Conservation (phyloP, 352 stramenopile species). For the Pythium periplocum region DNA sequence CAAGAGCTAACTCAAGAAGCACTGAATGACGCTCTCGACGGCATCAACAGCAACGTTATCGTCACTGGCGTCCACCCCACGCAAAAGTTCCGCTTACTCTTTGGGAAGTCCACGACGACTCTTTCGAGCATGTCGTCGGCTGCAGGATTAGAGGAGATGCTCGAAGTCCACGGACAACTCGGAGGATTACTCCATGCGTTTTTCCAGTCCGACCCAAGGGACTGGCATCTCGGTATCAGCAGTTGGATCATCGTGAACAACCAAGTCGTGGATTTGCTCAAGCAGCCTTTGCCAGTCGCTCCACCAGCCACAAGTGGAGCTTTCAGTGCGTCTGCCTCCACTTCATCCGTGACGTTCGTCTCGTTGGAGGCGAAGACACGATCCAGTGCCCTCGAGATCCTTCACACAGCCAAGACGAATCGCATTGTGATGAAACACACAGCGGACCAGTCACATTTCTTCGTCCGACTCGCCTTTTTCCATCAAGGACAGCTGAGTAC, state of each 20-base stretch:
- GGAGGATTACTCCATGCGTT: conserved; percentile 44
- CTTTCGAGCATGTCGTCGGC: not conserved
- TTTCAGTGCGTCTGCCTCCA: not conserved
- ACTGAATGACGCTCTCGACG: conserved; percentile 30
- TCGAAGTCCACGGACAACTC: conserved; percentile 57
- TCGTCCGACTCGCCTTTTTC: conserved; percentile 63
- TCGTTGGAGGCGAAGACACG: conserved; percentile 47
- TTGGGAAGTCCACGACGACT: conserved; percentile 42
- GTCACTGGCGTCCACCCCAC: conserved; percentile 60
- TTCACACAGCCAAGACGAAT: conserved; percentile 70
- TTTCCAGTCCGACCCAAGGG: conserved; percentile 18
- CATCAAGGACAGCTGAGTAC: conserved; percentile 55
- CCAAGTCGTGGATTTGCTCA: conserved; percentile 47
- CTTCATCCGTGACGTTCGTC: conserved; percentile 34
- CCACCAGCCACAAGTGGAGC: not conserved
- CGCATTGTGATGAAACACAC: conserved; percentile 67
- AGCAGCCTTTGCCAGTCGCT: conserved; percentile 9
- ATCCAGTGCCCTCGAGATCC: conserved; percentile 35
- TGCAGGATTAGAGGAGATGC: conserved; percentile 21
- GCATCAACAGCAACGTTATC: conserved; percentile 64
- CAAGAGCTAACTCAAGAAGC: conserved; percentile 48
- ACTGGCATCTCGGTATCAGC: conserved; percentile 55
- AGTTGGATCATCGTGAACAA: conserved; percentile 75
- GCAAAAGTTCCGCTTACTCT: conserved; percentile 66
- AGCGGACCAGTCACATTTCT: conserved; percentile 59